Conservation (phyloP, 2,329 filamentous ascomycete species). For the Furcasterigmium furcatum region DNA sequence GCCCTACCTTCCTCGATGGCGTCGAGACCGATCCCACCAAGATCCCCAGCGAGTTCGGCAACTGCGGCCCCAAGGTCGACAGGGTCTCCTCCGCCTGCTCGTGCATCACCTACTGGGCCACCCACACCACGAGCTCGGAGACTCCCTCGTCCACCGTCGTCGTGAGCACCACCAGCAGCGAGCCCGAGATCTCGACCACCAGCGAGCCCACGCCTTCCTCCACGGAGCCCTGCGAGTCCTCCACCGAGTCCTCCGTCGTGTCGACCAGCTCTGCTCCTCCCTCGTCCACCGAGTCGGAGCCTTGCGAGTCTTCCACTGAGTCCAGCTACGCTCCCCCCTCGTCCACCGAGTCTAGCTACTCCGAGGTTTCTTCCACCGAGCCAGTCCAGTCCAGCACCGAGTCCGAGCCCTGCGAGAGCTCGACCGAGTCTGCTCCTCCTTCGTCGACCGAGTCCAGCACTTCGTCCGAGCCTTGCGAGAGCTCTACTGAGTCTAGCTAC, state of each 20-base stretch:
- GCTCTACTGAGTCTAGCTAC: background rate
- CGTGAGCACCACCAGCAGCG: background rate
- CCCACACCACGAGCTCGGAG: background rate
- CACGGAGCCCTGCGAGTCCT: background rate
- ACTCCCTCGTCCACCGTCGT: background rate
- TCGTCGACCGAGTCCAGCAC: background rate
- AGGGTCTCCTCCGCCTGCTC: slow-evolving; percentile 29
- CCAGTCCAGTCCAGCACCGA: background rate
- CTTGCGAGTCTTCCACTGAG: slow-evolving; percentile 1
- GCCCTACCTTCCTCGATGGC: slow-evolving; percentile 22
- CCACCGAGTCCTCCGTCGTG: background rate
- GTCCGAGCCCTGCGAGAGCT: background rate
- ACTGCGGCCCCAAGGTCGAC: slow-evolving; percentile 17
- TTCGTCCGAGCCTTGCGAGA: background rate
- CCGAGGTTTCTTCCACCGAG: background rate
- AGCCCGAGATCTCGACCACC: background rate
- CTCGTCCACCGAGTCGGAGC: background rate
- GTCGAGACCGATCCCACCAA: slow-evolving; percentile 18
- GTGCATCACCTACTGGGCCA: slow-evolving; percentile 25
- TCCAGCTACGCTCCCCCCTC: background rate
- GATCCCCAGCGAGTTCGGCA: slow-evolving; percentile 24
- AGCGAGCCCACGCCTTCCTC: background rate
- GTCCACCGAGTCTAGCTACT: background rate
- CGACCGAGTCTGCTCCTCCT: background rate
- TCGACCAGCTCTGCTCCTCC: background rate